Conservation (phyloP, 2,329 filamentous ascomycete species). For the Escovopsis sp. region DNA sequence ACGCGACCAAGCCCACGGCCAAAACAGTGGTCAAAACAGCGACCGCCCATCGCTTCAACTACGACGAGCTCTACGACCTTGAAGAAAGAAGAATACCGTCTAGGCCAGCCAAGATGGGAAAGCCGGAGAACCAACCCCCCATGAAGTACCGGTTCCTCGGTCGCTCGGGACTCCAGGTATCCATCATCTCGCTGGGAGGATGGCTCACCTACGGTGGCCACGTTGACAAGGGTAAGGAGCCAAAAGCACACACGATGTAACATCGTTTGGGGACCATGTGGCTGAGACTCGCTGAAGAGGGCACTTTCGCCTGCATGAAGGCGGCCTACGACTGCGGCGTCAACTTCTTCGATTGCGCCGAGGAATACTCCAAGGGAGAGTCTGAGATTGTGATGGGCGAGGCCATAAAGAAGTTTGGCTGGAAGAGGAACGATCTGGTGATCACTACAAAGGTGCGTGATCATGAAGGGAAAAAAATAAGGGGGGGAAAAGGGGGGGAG, state of each 20-base stretch:
- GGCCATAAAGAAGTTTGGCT: conserved; percentile 44
- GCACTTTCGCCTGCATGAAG: conserved; percentile 44
- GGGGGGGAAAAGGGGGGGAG: too few relatives aligned
- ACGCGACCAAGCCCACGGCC: too few relatives aligned
- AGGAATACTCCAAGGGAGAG: conserved; percentile 42
- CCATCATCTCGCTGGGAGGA: conserved; percentile 54
- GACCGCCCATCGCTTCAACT: too few relatives aligned
- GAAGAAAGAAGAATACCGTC: too few relatives aligned
- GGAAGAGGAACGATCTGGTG: conserved; percentile 46
- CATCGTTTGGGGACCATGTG: neutral
- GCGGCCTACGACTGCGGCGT: conserved; percentile 44
- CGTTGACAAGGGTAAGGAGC: conserved; percentile 44
- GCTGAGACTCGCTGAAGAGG: conserved; percentile 2
- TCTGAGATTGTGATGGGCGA: conserved; percentile 49
- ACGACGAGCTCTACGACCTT: too few relatives aligned
- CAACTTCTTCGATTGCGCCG: conserved; percentile 50
- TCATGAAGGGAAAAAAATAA: too few relatives aligned
- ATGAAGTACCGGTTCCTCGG: conserved; percentile 64
- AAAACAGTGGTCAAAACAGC: too few relatives aligned
- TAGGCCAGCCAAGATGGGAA: conserved; percentile 17
- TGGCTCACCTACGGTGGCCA: conserved; percentile 66
- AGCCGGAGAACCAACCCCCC: conserved; percentile 27
- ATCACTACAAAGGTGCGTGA: conserved; percentile 40
- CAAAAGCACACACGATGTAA: neutral
- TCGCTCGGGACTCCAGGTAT: conserved; percentile 58